Percentiles rank a stretch among this genome's conserved stretches.
Evolutionary conservation across 2,329 filamentous ascomycete genomes (phyloP).

Genomic region (Magnaporthiopsis incrustans): DNA sequence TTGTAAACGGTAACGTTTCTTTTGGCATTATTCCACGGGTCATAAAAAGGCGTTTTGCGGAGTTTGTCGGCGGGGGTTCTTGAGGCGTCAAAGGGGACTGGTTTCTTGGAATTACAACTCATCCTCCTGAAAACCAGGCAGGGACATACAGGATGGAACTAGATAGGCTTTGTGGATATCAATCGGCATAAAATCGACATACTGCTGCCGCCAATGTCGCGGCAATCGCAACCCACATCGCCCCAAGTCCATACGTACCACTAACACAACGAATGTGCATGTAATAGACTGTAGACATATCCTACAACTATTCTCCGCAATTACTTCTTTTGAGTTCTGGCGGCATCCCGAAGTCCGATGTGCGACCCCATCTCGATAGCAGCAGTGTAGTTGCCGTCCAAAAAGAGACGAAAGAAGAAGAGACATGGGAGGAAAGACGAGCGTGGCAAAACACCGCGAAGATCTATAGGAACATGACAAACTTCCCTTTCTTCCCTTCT

Average conservation of each 20-base stretch:
- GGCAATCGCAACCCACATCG: background rate
- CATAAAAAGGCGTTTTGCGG: background rate
- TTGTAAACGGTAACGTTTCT: background rate
- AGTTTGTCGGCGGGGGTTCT: background rate
- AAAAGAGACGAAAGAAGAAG: background rate
- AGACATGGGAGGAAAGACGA: background rate
- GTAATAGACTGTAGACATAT: background rate
- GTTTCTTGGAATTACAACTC: background rate
- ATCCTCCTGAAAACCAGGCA: background rate
- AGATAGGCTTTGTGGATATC: background rate
- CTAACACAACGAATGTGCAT: background rate
- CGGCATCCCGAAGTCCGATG: no score
- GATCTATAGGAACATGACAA: background rate
- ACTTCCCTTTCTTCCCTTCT: background rate
- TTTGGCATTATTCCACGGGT: background rate
- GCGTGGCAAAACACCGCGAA: background rate
- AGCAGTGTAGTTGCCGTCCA: no score
- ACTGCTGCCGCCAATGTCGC: background rate
- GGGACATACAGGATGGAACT: background rate
- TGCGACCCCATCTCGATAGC: no score
- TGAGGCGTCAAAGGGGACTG: background rate
- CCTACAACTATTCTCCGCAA: background rate
- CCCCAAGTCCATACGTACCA: background rate
- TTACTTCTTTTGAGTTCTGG: background rate
- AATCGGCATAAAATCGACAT: background rate